Evolutionary conservation across 176 grass and related monocot genomes (phyloP).

Genomic region (Cenchrus fungigraminus): DNA sequence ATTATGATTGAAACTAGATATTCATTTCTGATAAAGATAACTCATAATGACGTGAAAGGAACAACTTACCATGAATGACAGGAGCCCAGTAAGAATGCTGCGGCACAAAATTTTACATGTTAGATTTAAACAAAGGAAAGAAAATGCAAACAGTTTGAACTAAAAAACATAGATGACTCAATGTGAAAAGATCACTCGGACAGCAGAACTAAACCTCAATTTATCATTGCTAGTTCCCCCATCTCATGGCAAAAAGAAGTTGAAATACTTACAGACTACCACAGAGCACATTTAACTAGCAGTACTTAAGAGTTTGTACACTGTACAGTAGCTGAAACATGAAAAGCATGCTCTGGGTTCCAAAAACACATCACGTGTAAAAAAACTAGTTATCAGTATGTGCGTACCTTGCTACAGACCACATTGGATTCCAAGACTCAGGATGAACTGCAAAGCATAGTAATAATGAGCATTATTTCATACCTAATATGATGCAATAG

Average conservation of each 20-base stretch:
- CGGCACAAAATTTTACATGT: slow-evolving; percentile 45
- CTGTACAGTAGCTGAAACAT: slow-evolving; percentile 23
- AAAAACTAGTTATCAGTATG: neutral
- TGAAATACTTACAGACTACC: neutral
- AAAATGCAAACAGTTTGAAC: neutral
- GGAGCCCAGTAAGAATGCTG: slow-evolving; percentile 96
- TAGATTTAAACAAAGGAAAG: slow-evolving; percentile 24
- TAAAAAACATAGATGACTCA: neutral
- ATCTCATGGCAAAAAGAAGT: slow-evolving; percentile 10
- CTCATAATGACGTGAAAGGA: neutral
- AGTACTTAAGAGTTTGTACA: neutral
- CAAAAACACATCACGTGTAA: slow-evolving; percentile 13
- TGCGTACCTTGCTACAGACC: slow-evolving; percentile 93
- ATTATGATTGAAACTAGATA: neutral
- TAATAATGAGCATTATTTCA: slow-evolving; percentile 24
- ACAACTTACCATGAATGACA: slow-evolving; percentile 96
- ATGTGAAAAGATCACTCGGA: neutral
- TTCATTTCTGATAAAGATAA: neutral
- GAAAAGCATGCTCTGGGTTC: neutral
- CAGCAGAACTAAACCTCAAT: neutral
- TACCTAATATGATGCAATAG: slow-evolving; percentile 7
- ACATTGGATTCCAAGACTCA: slow-evolving; percentile 99
- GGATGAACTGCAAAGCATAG: slow-evolving; percentile 79
- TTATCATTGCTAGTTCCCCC: neutral
- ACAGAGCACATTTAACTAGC: neutral